Percentiles rank a stretch among this genome's conserved stretches.
Evolutionary conservation across 106 monocot species (phyloP).

Genomic region (Gastrodia elata): DNA sequence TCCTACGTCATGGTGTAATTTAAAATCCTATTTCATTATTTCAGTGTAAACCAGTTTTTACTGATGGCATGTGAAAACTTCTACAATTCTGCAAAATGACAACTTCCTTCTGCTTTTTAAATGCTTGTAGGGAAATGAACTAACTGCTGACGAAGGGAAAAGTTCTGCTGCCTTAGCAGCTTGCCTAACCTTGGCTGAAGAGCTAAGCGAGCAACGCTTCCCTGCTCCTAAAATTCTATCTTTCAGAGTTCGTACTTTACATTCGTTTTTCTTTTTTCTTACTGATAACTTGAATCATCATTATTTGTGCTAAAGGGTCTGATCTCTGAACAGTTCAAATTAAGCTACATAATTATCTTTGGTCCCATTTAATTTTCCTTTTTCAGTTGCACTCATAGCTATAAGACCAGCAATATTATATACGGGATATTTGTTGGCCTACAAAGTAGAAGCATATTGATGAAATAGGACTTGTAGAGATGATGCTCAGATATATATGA

Average conservation of each 20-base stretch:
- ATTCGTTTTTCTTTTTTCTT: conserved; percentile 3
- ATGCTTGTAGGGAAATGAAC: conserved; percentile 72
- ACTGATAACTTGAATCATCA: background rate
- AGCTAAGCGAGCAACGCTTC: conserved; percentile 78
- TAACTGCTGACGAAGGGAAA: conserved; percentile 80
- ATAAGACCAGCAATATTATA: no score
- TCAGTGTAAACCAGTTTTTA: background rate
- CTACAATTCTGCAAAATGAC: background rate
- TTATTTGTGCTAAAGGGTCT: background rate
- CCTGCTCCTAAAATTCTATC: conserved; percentile 94
- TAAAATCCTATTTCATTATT: background rate
- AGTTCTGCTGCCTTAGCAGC: conserved; percentile 93
- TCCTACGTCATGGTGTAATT: background rate
- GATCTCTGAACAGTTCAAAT: no score
- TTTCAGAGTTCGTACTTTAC: conserved; percentile 56
- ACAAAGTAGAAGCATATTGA: no score
- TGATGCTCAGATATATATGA: no score
- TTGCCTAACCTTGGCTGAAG: conserved; percentile 92
- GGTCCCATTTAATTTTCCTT: no score
- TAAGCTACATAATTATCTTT: no score
- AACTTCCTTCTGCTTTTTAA: background rate
- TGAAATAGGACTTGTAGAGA: no score
- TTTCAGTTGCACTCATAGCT: no score
- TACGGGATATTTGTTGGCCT: no score
- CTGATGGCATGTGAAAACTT: background rate